These are phyloP conservation scores for Mrakia frigida DNA, from an alignment of 768 basidiomycete genomes.

Conservation along the genomic window DNA sequence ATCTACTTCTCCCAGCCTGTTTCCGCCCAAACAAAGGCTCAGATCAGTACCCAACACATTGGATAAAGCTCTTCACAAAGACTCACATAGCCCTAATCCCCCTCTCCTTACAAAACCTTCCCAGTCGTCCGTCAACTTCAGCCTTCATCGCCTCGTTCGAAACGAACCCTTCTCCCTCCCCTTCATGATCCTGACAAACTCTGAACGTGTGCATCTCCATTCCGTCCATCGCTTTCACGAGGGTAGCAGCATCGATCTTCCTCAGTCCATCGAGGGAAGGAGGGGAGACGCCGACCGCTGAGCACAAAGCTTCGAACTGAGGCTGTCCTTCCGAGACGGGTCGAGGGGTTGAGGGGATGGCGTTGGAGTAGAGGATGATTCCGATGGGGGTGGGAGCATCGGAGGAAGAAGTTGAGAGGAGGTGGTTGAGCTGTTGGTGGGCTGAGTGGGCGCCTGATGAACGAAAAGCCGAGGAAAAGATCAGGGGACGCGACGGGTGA, in stretches of 20 bases:
- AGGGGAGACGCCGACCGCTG: not conserved
- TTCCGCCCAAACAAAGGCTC: not conserved
- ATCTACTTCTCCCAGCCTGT: slow-evolving; percentile 20
- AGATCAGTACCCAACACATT: too few relatives aligned
- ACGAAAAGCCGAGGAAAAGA: too few relatives aligned
- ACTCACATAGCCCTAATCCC: slow-evolving; percentile 11
- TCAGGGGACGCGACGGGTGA: too few relatives aligned
- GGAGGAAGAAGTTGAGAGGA: not conserved
- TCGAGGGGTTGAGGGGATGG: slow-evolving; percentile 9
- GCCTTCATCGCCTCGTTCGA: not conserved
- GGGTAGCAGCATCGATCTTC: not conserved
- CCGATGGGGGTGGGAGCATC: not conserved
- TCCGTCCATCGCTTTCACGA: slow-evolving; percentile 2
- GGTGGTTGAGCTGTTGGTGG: slow-evolving; percentile 13
- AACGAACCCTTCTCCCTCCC: not conserved
- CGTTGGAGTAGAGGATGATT: slow-evolving; percentile 22
- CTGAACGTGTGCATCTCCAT: slow-evolving; percentile 17
- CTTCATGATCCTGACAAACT: slow-evolving; percentile 2
- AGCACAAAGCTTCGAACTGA: not conserved
- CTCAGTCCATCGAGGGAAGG: slow-evolving; percentile 6
- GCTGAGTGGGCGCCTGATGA: not conserved
- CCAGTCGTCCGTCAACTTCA: not conserved
- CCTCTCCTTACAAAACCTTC: slow-evolving; percentile 4
- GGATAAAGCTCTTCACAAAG: not conserved
- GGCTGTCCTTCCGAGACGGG: slow-evolving; percentile 4